Conservation (phyloP, 2,329 filamentous ascomycete species). For the Hypoxylon sp. region DNA sequence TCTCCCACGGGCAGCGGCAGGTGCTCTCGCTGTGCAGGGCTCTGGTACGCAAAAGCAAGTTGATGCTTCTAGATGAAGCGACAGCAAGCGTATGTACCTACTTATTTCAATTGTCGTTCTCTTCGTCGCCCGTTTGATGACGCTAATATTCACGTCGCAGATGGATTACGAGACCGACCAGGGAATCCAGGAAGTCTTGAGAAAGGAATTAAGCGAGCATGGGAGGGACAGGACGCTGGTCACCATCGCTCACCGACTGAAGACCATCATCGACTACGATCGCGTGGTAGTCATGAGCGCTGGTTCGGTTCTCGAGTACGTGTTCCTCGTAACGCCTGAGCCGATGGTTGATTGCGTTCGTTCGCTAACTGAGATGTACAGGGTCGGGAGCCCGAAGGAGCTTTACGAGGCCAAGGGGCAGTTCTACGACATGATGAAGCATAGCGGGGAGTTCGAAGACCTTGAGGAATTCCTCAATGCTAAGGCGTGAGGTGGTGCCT, state of each 20-base stretch:
- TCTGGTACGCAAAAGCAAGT: constrained; percentile 65
- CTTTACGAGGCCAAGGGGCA: constrained; percentile 60
- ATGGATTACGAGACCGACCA: constrained; percentile 70
- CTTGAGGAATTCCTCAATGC: constrained; percentile 52
- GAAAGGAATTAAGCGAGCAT: constrained; percentile 60
- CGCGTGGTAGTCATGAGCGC: constrained; percentile 68
- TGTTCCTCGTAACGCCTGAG: background rate
- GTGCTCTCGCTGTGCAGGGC: constrained; percentile 69
- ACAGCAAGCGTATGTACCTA: constrained; percentile 59
- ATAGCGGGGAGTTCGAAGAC: constrained; percentile 66
- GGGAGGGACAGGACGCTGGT: constrained; percentile 65
- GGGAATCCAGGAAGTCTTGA: constrained; percentile 66
- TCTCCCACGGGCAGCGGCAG: constrained; percentile 69
- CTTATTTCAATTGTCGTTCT: background rate
- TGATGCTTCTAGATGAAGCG: constrained; percentile 70
- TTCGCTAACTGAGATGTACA: constrained; percentile 44
- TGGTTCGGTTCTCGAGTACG: constrained; percentile 66
- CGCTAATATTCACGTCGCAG: constrained; percentile 20
- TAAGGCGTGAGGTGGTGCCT: constrained; percentile 20
- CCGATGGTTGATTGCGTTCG: background rate
- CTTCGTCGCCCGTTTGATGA: background rate
- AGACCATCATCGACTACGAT: constrained; percentile 72
- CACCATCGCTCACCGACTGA: constrained; percentile 68
- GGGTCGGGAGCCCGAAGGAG: constrained; percentile 61
- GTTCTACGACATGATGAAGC: constrained; percentile 68